A percentile compares a stretch with the other conserved stretches of the same genome.
phyloP scores from a whole-genome alignment of 305 asterid species.

The Plantago coronopus region DNA sequence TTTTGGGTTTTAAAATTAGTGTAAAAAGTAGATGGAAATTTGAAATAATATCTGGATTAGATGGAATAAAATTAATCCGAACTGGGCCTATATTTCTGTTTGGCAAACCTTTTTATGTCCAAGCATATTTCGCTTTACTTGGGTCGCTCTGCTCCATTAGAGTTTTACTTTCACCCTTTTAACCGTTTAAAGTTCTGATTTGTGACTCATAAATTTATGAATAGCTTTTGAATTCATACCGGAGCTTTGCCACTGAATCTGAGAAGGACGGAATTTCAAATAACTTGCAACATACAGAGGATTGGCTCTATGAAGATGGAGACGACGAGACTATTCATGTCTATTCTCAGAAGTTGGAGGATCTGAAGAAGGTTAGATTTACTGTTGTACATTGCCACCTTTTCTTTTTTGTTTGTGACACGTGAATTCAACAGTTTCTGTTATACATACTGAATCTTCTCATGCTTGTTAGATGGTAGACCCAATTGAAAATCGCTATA shows the following conservation, averaged over 20 bases:
- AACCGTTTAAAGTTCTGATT: constrained; percentile 1
- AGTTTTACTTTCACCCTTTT: no score
- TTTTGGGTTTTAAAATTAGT: no score
- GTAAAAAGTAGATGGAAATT: no score
- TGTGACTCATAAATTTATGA: constrained; percentile 22
- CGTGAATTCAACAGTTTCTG: neutral
- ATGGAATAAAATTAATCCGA: no score
- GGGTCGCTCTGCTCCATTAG: no score
- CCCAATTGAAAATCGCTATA: constrained; percentile 77
- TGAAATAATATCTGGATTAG: no score
- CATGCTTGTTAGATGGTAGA: constrained; percentile 57
- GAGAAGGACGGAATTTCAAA: constrained; percentile 67
- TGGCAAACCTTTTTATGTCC: no score
- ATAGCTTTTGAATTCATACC: constrained; percentile 69
- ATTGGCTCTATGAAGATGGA: constrained; percentile 95
- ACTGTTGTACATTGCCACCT: constrained; percentile 13
- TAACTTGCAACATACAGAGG: constrained; percentile 76
- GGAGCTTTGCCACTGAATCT: constrained; percentile 74
- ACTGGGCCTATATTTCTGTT: no score
- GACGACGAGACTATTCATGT: constrained; percentile 84
- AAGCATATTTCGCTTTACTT: no score
- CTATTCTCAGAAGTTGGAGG: constrained; percentile 59
- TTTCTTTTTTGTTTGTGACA: neutral
- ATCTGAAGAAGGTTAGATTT: constrained; percentile 63
- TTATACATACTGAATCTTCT: constrained; percentile 1